Base-by-base conservation (phyloP, 2,329 filamentous ascomycete species). In the Ascochyta koolunga region DNA sequence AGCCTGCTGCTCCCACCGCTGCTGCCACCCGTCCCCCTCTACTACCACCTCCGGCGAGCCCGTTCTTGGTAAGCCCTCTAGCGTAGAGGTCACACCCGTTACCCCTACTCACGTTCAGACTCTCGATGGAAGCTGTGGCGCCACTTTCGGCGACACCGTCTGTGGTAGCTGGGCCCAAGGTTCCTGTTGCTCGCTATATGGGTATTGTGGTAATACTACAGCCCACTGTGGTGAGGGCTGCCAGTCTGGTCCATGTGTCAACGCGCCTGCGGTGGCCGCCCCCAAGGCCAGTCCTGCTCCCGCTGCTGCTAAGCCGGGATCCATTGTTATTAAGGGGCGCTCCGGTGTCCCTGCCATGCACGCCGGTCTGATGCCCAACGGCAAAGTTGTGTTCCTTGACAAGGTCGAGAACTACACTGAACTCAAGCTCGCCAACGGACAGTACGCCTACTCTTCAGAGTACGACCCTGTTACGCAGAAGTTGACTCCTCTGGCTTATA, bases 321-420 rank as follows among this genome's bases (percentile, higher is more conserved):
- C 70, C 31, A 80, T 86, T 61, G 70, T 71, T 2, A 68, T 83
- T 31, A 76, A 82, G 49, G 84, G 83, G 16, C 72, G 79, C 52
- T 83, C 82, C 46, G 85, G 85, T 60, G 84, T 86, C n/a, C 83
- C 84, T 35, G 83, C 79, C 15, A 87, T 87, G 85, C 83, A 86
- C 62, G 84, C 83, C 58, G 82, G 78, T 61, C 76, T 87, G 19
- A 77, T 86, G 75, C 81, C 78, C 13, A 85, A 86, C 62, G 83
- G 84, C 21, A 77, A 78, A 45, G 83, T 86, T 10, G 77, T 84
- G 32, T 87, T 87, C 71, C 72, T 86, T 15, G 85, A 87, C 76
- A 87, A 87, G 67, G 77, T 87, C 25, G 84, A 87, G 67, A 82
- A 86, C 67, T 86, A 83, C 69, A 85, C 84, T 0, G 77, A 86